phyloP scores from a whole-genome alignment of 2,329 filamentous ascomycete genomes.

The Phialemonium atrogriseum region DNA sequence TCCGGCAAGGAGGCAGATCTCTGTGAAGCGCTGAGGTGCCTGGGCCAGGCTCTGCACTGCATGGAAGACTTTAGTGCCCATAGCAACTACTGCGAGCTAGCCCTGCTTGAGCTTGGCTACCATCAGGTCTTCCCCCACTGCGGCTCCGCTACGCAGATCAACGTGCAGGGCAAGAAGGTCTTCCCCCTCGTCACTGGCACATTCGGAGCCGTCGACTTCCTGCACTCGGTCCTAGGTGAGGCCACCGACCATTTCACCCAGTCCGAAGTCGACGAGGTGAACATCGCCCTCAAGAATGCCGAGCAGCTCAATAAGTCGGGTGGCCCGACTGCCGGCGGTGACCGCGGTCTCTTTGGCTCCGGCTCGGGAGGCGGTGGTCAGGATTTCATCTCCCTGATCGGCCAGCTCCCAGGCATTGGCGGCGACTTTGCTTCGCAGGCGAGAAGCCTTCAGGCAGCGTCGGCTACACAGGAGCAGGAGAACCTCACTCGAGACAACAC shows the following conservation, averaged over 20 bases:
- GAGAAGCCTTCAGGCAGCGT: conserved; percentile 49
- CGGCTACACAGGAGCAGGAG: conserved; percentile 54
- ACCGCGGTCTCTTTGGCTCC: conserved; percentile 23
- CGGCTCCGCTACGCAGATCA: conserved; percentile 58
- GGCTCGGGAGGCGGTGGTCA: conserved; percentile 26
- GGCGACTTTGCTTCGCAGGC: conserved; percentile 60
- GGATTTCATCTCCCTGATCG: conserved; percentile 65
- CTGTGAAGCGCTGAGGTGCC: conserved; percentile 69
- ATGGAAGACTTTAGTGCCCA: conserved; percentile 75
- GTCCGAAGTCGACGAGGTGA: conserved; percentile 75
- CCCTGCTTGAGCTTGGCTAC: conserved; percentile 63
- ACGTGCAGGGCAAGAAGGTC: conserved; percentile 55
- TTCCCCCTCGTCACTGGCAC: conserved; percentile 67
- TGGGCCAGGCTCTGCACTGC: conserved; percentile 69
- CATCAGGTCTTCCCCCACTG: conserved; percentile 65
- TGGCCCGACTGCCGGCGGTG: conserved; percentile 17
- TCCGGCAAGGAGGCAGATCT: conserved; percentile 67
- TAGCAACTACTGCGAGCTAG: conserved; percentile 77
- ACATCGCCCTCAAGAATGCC: conserved; percentile 64
- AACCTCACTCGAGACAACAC: conserved; percentile 35
- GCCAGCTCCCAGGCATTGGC: conserved; percentile 65
- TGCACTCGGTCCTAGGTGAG: conserved; percentile 68
- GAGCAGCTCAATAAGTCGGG: conserved; percentile 34
- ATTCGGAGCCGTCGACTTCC: conserved; percentile 77
- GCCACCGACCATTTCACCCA: conserved; percentile 80